Evolutionary conservation across 176 grass and related monocot genomes (phyloP), one percentile per base, ranked within the genome.

Genomic region (Elaeis guineensis): DNA sequence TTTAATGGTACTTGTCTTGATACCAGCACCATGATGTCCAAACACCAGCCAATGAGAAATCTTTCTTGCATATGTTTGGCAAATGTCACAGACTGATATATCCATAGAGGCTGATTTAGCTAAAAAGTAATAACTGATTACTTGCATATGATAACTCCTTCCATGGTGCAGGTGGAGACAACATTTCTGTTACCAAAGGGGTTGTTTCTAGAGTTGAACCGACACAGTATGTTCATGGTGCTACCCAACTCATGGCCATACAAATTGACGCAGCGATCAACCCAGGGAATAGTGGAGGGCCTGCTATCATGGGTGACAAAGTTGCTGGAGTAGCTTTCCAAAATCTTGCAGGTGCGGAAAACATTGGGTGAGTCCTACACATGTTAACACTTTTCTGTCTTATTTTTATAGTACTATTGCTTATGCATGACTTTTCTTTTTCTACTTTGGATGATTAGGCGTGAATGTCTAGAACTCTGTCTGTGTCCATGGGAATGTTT

Each of bases 221-320:
- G 30, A 91, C 84, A 71, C 93, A 91, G 61, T 97, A 91, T 82
- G 93, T 82, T 28, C 93, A 97, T 80, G 87, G 93, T 65, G 93
- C 81, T 59, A 79, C 78, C 44, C 93, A 97, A 72, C 87, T 97
- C 57, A 97, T 91, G 84, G 87, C 93, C 50, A 97, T 97, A 83
- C 93, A 97, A 72, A 97, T 97, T 69, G 93, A 97, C 54, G 93
- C 87, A n/a, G 93, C 93, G 60, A 97, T 91, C 68, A 97, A 97
- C 80, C 92, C 87, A 75, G 87, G 93, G 14, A 97, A 97, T 50
- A 88, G 87, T 66, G 87, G 93, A 24, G 93, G 93, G 3, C 93
- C 93, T 75, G 93, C 87, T 25, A 91, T 97, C 61, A 91, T 97
- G 93, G 78, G 86, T 48, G 84, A 97, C 74, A 97, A 91, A 79